A percentile compares a stretch with the other conserved stretches of the same genome.
phyloP scores from a whole-genome alignment of 2,329 filamentous ascomycete species.

The Ophioceras dolichostomum region DNA sequence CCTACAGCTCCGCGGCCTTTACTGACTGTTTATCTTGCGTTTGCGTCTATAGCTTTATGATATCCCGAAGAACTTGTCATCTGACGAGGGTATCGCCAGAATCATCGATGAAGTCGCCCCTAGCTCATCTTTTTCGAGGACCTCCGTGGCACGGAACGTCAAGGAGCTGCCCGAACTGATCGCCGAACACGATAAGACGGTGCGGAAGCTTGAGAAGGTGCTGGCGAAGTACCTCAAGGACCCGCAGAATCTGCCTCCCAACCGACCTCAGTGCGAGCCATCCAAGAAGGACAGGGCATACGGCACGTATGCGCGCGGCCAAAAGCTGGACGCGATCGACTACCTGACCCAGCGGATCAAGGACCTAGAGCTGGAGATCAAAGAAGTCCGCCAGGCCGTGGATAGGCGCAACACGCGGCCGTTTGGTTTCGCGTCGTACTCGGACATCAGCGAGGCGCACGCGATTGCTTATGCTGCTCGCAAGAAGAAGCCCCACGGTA shows the following conservation, averaged over 20 bases:
- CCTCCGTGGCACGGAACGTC: conserved; percentile 80
- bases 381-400: conserved; percentile 66
- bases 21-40: no score
- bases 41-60: conserved; percentile 77
- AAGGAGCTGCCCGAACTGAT: conserved; percentile 81
- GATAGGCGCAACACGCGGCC: conserved; percentile 81
- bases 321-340: conserved; percentile 87
- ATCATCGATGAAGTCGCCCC: conserved; percentile 73
- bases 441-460: conserved; percentile 79
- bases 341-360: conserved; percentile 81
- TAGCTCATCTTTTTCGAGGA: conserved; percentile 65
- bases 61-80: conserved; percentile 62
- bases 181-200: conserved; percentile 66
- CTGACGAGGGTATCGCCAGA: conserved; percentile 77
- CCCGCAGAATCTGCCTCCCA: conserved; percentile 64
- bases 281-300: conserved; percentile 67
- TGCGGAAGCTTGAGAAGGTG: conserved; percentile 70
- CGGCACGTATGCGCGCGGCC: conserved; percentile 47
- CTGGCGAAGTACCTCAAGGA: conserved; percentile 86
- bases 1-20: no score
- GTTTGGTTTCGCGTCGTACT: conserved; percentile 91
- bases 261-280: conserved; percentile 66
- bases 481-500: conserved; percentile 68
- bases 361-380: conserved; percentile 71
- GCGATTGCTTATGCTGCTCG: conserved; percentile 71